These are phyloP conservation scores for Candida maris DNA, from an alignment of 805 yeast species.

Conservation along the genomic window DNA sequence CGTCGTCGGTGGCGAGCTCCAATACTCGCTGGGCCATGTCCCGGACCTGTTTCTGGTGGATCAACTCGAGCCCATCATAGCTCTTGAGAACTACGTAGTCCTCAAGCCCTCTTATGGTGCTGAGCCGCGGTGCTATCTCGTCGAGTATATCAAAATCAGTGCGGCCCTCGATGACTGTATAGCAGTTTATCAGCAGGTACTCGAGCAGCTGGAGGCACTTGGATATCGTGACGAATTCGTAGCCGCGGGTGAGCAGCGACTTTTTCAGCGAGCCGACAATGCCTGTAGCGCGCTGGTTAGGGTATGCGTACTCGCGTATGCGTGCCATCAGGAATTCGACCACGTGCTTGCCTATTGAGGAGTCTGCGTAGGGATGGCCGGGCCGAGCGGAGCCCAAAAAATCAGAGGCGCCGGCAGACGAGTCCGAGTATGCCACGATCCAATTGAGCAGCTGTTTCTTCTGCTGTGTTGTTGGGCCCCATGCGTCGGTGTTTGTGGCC, in stretches of 20 bases:
- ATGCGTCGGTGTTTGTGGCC: slow-evolving; percentile 48
- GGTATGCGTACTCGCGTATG: slow-evolving; percentile 17
- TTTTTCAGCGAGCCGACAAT: slow-evolving; percentile 23
- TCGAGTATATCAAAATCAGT: slow-evolving; percentile 21
- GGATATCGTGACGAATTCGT: slow-evolving; percentile 25
- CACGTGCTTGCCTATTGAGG: slow-evolving; percentile 19
- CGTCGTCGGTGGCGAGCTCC: slow-evolving; percentile 13
- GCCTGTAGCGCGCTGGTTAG: slow-evolving; percentile 5
- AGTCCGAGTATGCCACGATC: slow-evolving; percentile 15
- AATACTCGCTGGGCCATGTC: slow-evolving; percentile 15
- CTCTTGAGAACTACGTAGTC: slow-evolving; percentile 12
- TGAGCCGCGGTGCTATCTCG: slow-evolving; percentile 15
- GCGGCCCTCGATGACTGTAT: slow-evolving; percentile 5
- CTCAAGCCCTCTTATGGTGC: slow-evolving; percentile 13
- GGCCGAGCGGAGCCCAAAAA: slow-evolving; percentile 9
- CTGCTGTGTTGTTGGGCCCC: slow-evolving; percentile 50
- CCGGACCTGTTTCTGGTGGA: slow-evolving; percentile 23
- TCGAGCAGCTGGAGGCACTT: slow-evolving; percentile 28
- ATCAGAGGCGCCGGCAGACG: slow-evolving; percentile 11
- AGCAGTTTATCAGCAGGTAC: slow-evolving; percentile 27
- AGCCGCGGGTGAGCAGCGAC: slow-evolving; percentile 25
- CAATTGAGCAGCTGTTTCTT: slow-evolving; percentile 29
- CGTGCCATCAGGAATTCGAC: slow-evolving; percentile 19
- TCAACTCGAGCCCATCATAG: slow-evolving; percentile 22
- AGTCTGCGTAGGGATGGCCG: slow-evolving; percentile 6